These are phyloP conservation scores for Elaeis oleifera DNA, from an alignment of 202 grass and related monocot species.

Conservation along the genomic window DNA sequence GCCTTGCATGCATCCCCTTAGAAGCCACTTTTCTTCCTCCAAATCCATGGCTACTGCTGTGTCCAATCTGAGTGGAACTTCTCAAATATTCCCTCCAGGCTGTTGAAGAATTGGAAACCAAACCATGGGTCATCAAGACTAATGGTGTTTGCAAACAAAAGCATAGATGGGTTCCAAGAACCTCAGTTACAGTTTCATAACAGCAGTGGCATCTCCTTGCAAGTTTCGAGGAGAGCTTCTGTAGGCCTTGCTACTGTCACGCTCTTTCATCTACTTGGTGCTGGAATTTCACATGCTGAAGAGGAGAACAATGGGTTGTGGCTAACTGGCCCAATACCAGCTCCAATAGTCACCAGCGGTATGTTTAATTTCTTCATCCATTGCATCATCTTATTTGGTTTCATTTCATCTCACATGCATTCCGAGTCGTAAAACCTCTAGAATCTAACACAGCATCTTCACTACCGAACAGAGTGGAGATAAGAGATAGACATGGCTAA, in stretches of 20 bases:
- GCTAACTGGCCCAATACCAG: conserved; percentile 58
- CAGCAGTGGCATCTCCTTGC: background rate
- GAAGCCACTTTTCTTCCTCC: too few species aligned
- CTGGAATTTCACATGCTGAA: conserved; percentile 15
- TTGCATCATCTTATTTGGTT: background rate
- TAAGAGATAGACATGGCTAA: background rate
- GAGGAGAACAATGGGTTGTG: conserved; percentile 68
- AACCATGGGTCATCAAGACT: background rate
- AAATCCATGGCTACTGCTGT: conserved; percentile 33
- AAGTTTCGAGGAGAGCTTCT: conserved; percentile 33
- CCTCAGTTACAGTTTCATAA: background rate
- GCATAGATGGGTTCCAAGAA: background rate
- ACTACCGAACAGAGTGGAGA: too few species aligned
- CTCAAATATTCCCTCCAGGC: conserved; percentile 13
- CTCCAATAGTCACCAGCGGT: conserved; percentile 53
- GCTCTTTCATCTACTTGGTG: conserved; percentile 21
- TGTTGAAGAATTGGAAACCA: background rate
- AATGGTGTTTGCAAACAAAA: background rate
- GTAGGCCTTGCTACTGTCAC: conserved; percentile 33
- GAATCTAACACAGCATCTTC: too few species aligned
- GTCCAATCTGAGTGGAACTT: conserved; percentile 16
- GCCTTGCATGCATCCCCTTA: too few species aligned
- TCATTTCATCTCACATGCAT: too few species aligned
- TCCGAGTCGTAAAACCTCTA: background rate
- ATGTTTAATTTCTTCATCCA: conserved; percentile 4